Base-by-base conservation (phyloP, 768 basidiomycete species). In the Phaeotremella fagi region DNA sequence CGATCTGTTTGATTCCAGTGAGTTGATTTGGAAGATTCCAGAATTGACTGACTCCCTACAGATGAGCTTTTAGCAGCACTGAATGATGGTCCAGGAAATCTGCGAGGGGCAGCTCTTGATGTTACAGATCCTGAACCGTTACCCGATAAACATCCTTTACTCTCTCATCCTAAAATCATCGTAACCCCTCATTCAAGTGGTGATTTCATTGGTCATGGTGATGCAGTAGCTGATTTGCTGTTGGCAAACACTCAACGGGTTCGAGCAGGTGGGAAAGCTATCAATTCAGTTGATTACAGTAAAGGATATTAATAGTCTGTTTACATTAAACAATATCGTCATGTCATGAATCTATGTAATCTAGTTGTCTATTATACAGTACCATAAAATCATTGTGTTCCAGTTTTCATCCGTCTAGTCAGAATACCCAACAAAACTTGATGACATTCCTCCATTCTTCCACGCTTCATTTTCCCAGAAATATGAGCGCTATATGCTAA, bases 171-270 rank as follows among this genome's bases (percentile, higher is more conserved):
- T 3, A 25, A 26, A 7, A 60, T 50, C 0, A 59, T 66, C 37
- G 52, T 77, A 45, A 77, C 75, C 0, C 73, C 73, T 2, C 75
- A 77, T 52, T 67, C 68, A 20, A 59, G 62, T 22, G 75, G 75
- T 7, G 55, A 61, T 29, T 64, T 72, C 6, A 64, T 63, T 26
- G 48, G 52, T n/a, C 71, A 77, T 52, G 56, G 55, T 31, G 64
- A 66, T 20, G 42, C 52, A 18, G 64, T 64, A 3, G 59, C 60
- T 24, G 72, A 76, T 23, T 36, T 77, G 20, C 58, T 75, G 23
- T n/a, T 70, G 22, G 53, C 47, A 16, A 74, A 74, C 50, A 57
- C 57, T 3, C 54, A 61, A 12, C 44, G 70, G 12, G 3, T 66
- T 23, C 23, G 48, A 16, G 29, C 29, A 5, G 68, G 68, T 1